Evolutionary conservation across 2,329 filamentous ascomycete species (phyloP), one percentile per base, ranked within the genome.

Genomic region (Epichloe typhina): DNA sequence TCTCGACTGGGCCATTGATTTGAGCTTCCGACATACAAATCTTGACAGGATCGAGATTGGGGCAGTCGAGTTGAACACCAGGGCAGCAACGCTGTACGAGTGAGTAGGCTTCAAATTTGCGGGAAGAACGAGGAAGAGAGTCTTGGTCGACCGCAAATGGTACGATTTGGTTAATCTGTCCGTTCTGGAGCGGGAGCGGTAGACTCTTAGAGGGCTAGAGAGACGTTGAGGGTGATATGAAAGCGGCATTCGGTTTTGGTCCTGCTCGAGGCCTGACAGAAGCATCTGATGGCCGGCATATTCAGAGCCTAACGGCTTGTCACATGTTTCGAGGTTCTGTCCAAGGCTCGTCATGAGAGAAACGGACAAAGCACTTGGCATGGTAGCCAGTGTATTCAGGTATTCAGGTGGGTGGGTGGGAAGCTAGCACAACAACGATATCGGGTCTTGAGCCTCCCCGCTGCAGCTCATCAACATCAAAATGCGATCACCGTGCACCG

Each of bases 41-140:
- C 7, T 26, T 8, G 26, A 26, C 26, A 26, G 26, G 26, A 26
- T 26, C 26, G 26, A 7, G 26, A 3, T 26, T 26, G 7, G 26
- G 26, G 26, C 26, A 26, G 26, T 26, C 26, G 7, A 57, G 8
- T 75, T 65, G 49, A 77, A 76, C 46, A 58, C 61, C 36, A 63
- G 70, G 0, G 73, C 70, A 0, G 44, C 63, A 9, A 60, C 64
- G 17, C 49, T 76, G 57, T 76, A 76, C 54, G 59, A 68, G 56
- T 62, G 62, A 40, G 51, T 75, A 8, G 73, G 74, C 0, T 76
- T 77, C 53, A 62, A 62, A 42, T 54, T 61, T 2, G 73, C 76
- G 54, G 71, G 72, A 0, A 56, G 67, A 4, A 62, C 59, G 50
- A 61, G 72, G 47, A 67, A 76, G 58, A 58, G 60, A 1, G 52